phyloP scores from a whole-genome alignment of 1,139 yeast species.

The Nadsonia commutata region DNA sequence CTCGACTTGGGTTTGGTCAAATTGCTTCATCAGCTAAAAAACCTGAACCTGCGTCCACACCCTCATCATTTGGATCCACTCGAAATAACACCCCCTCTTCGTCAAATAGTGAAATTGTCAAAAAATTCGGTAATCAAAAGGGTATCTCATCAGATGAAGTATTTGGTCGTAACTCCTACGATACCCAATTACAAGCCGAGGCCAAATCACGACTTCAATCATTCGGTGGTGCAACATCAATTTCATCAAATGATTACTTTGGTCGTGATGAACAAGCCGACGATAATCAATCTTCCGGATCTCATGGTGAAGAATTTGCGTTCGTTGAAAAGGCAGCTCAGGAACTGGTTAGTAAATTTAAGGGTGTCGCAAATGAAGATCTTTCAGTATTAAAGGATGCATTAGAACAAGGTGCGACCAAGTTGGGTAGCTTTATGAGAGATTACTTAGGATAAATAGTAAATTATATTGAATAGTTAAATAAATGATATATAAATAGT shows the following conservation, averaged over 20 bases:
- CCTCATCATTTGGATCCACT: neutral
- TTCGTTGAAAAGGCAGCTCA: constrained; percentile 46
- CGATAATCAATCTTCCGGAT: constrained; percentile 17
- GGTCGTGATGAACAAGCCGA: constrained; percentile 50
- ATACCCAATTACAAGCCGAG: constrained; percentile 62
- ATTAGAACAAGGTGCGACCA: constrained; percentile 88
- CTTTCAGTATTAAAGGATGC: constrained; percentile 79
- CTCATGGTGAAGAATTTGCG: constrained; percentile 17
- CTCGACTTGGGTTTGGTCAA: constrained; percentile 26
- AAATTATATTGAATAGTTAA: no score
- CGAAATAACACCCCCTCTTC: neutral
- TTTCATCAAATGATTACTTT: constrained; percentile 83
- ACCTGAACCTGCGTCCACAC: constrained; percentile 8
- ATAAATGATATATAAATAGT: no score
- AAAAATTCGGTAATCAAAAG: constrained; percentile 77
- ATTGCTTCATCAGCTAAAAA: constrained; percentile 18
- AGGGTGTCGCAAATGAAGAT: constrained; percentile 75
- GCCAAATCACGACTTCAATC: constrained; percentile 65
- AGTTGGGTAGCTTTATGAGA: constrained; percentile 68
- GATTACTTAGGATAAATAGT: constrained; percentile 50
- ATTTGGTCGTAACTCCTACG: constrained; percentile 80
- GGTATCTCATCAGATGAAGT: constrained; percentile 91
- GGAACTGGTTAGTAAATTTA: constrained; percentile 53
- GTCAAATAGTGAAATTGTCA: constrained; percentile 22
- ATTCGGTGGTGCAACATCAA: constrained; percentile 76